Evolutionary conservation across 2,329 filamentous ascomycete species (phyloP).

Genomic region (Aspergillus fischeri): DNA sequence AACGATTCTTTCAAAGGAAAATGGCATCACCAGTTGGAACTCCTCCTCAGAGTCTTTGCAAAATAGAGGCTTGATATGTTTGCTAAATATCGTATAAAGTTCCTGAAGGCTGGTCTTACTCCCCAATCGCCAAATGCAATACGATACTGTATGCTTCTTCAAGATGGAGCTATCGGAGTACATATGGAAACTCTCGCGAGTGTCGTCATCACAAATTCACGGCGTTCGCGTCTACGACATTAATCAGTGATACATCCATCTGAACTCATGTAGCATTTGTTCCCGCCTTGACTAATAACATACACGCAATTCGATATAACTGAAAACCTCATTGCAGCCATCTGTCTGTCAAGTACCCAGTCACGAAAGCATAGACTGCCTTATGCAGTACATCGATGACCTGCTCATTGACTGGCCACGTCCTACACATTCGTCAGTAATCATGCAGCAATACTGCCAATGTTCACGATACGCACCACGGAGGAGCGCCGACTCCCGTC

Average conservation of each 20-base stretch:
- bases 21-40: conserved; percentile 11
- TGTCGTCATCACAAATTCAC: too few relatives aligned
- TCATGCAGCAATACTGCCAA: too few relatives aligned
- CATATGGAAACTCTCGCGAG: too few relatives aligned
- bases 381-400: conserved; percentile 6
- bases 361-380: conserved; percentile 2
- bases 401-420: conserved; percentile 6
- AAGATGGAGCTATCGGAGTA: too few relatives aligned
- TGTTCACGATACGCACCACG: background rate
- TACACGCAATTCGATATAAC: fast-evolving
- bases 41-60: conserved; percentile 9
- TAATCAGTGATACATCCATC: too few relatives aligned
- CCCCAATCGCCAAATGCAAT: too few relatives aligned
- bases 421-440: conserved; percentile 8
- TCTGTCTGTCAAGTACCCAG: conserved; percentile 4
- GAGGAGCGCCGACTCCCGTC: conserved; percentile 1
- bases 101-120: conserved; percentile 1
- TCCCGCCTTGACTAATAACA: too few relatives aligned
- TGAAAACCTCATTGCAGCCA: background rate
- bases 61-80: conserved; percentile 11
- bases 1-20: conserved; percentile 12
- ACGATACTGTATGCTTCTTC: too few relatives aligned
- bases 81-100: conserved; percentile 12
- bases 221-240: too few relatives aligned
- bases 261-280: too few relatives aligned